These are phyloP conservation scores for Euphrasia confusa DNA, from an alignment of 257 asterid genomes.

Conservation along the genomic window DNA sequence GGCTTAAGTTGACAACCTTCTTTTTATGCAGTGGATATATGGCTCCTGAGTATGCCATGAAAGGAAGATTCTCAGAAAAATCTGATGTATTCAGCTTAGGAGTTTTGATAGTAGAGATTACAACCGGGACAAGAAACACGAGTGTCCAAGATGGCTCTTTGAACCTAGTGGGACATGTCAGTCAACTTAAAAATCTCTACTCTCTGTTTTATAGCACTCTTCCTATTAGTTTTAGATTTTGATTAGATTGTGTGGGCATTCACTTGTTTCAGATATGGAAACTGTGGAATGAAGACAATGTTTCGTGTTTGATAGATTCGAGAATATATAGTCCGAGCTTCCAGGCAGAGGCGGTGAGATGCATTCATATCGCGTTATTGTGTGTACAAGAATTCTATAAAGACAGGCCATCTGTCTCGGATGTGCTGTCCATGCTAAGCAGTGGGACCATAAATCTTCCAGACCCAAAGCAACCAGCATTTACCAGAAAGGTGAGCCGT, in stretches of 20 bases:
- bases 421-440: constrained; percentile 48
- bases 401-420: constrained; percentile 49
- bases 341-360: constrained; percentile 37
- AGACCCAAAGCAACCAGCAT: constrained; percentile 38
- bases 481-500: constrained; percentile 13
- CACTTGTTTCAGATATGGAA: constrained; percentile 43
- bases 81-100: constrained; percentile 73
- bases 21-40: constrained; percentile 52
- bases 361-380: constrained; percentile 55
- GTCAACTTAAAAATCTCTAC: constrained; percentile 18
- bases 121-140: constrained; percentile 47
- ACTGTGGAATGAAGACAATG: constrained; percentile 43
- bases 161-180: constrained; percentile 56
- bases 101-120: constrained; percentile 58
- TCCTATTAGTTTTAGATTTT: no score
- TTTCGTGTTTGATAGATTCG: constrained; percentile 31
- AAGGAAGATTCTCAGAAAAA: constrained; percentile 64
- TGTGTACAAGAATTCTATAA: constrained; percentile 60
- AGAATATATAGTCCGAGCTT: constrained; percentile 27
- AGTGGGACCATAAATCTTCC: constrained; percentile 48
- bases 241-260: no score
- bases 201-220: not conserved
- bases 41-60: constrained; percentile 76
- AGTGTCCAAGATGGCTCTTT: constrained; percentile 35
- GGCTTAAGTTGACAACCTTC: not conserved